Evolutionary conservation across 2,329 filamentous ascomycete genomes (phyloP).

Genomic region (Fusarium metavorans): DNA sequence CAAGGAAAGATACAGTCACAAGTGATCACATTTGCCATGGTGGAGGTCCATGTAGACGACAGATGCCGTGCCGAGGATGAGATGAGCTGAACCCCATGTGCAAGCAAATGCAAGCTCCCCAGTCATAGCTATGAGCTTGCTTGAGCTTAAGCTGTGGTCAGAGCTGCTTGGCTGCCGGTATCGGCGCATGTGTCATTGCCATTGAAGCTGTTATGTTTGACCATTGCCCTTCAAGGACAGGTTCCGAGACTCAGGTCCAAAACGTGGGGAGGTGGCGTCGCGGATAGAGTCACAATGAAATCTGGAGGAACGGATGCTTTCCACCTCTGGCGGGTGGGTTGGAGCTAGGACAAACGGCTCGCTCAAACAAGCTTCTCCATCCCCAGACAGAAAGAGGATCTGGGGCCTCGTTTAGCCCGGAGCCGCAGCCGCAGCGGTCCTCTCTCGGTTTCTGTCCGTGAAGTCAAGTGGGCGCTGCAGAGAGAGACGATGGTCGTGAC

Average conservation of each 20-base stretch:
- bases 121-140: background rate
- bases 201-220: background rate
- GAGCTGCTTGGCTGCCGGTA: constrained; percentile 26
- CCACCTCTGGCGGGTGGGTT: constrained; percentile 9
- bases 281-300: constrained; percentile 21
- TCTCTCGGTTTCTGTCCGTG: constrained; percentile 42
- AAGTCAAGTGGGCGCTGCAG: constrained; percentile 16
- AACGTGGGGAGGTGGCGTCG: constrained; percentile 20
- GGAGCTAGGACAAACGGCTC: constrained; percentile 44
- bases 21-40: background rate
- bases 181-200: constrained; percentile 24
- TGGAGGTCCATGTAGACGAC: background rate
- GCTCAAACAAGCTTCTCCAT: constrained; percentile 19
- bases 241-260: constrained; percentile 11
- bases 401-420: constrained; percentile 29
- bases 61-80: constrained; percentile 23
- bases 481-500: background rate
- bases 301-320: constrained; percentile 39
- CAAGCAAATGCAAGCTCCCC: background rate
- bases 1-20: constrained; percentile 7
- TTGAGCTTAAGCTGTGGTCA: constrained; percentile 13
- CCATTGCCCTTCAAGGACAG: background rate
- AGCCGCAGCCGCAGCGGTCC: constrained; percentile 28
- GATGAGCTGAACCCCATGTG: constrained; percentile 20
- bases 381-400: background rate